Percentiles rank a stretch among this genome's conserved stretches.
Evolutionary conservation across 306 rosid genomes (phyloP).

Genomic region (Vigna angularis): DNA sequence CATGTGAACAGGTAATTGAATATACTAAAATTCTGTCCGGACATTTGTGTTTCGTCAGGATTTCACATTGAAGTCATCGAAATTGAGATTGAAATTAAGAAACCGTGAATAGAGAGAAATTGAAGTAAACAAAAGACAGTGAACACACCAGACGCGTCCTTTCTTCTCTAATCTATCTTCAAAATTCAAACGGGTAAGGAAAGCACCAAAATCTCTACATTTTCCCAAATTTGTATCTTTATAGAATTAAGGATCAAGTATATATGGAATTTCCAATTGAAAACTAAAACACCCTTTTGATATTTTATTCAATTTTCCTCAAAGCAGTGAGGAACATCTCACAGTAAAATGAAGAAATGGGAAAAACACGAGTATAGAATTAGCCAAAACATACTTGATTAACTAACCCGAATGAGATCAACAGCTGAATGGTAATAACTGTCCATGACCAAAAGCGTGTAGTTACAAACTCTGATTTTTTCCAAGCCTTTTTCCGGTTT

Average conservation of each 20-base stretch:
- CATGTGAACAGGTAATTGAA: constrained; percentile 64
- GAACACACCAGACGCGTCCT: constrained; percentile 12
- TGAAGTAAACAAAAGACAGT: constrained; percentile 38
- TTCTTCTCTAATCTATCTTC: constrained; percentile 12
- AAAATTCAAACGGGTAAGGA: constrained; percentile 28
- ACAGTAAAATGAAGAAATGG: constrained; percentile 5
- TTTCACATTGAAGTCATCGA: constrained; percentile 58
- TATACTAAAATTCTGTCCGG: constrained; percentile 51
- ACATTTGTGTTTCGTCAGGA: constrained; percentile 47
- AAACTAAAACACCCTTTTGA: constrained; percentile 22
- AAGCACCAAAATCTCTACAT: constrained; percentile 3
- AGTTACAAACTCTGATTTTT: constrained; percentile 23
- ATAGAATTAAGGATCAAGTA: constrained; percentile 29
- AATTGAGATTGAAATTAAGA: constrained; percentile 39
- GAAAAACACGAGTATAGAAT: background rate
- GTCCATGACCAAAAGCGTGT: constrained; percentile 19
- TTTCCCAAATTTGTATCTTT: constrained; percentile 41
- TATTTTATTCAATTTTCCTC: constrained; percentile 28
- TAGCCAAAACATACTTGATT: background rate
- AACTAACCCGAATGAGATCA: constrained; percentile 33
- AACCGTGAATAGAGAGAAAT: constrained; percentile 24
- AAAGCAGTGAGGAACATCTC: background rate
- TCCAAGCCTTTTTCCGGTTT: constrained; percentile 17
- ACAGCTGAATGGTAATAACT: constrained; percentile 25
- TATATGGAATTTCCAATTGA: constrained; percentile 40